phyloP scores from a whole-genome alignment of 2,329 filamentous ascomycete genomes.

The Raffaelea albimanens region DNA sequence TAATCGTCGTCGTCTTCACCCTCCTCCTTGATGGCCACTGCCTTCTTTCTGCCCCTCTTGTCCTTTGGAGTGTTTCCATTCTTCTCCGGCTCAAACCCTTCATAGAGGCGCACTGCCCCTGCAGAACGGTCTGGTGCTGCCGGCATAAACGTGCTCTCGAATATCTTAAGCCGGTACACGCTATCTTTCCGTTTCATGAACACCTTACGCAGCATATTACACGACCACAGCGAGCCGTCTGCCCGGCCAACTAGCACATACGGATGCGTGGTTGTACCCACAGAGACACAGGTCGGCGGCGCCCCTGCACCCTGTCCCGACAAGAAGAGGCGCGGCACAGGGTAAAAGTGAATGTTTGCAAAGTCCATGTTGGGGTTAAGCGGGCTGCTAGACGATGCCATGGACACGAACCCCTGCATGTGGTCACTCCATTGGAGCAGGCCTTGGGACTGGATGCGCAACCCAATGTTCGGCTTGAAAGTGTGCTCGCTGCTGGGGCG shows the following conservation, averaged over 20 bases:
- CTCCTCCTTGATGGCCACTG: constrained; percentile 14
- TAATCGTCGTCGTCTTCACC: constrained; percentile 18
- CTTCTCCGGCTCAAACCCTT: constrained; percentile 40
- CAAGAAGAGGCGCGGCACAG: constrained; percentile 41
- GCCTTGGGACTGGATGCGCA: constrained; percentile 42
- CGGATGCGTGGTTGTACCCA: constrained; percentile 38
- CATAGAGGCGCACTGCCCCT: constrained; percentile 28
- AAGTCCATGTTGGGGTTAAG: constrained; percentile 44
- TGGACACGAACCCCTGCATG: constrained; percentile 43
- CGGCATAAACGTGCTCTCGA: constrained; percentile 45
- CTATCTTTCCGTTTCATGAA: constrained; percentile 29
- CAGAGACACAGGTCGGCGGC: constrained; percentile 36
- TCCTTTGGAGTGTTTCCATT: constrained; percentile 26
- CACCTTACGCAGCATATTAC: constrained; percentile 34
- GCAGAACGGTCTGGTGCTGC: background rate
- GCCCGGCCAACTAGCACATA: constrained; percentile 38
- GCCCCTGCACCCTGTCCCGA: constrained; percentile 26
- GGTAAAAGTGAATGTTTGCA: constrained; percentile 41
- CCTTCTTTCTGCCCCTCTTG: background rate
- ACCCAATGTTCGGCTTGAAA: constrained; percentile 39
- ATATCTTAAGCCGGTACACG: constrained; percentile 32
- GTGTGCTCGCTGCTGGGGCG: constrained; percentile 43
- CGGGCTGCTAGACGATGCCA: constrained; percentile 43
- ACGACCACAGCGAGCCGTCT: constrained; percentile 31
- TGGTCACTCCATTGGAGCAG: constrained; percentile 46